These are phyloP conservation scores for Colletotrichum sp. DNA, from an alignment of 2,329 filamentous ascomycete genomes.

Conservation along the genomic window DNA sequence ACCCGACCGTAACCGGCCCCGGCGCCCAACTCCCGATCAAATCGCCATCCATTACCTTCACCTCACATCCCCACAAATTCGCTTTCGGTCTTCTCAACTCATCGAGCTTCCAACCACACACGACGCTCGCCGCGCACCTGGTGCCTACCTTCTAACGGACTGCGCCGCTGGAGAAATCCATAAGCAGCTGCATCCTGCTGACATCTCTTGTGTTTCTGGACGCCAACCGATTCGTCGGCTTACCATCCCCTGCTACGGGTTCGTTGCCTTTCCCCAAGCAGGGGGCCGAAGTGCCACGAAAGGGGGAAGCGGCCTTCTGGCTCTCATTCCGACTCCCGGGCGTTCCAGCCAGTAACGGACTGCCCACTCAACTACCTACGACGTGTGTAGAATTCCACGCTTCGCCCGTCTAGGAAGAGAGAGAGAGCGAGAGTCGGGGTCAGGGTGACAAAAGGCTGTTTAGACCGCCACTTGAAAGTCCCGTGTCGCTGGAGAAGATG, in stretches of 20 bases:
- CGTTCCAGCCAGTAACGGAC: not conserved
- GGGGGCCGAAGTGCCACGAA: not conserved
- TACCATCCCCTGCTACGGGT: not conserved
- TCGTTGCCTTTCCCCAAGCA: not conserved
- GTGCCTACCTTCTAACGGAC: not conserved
- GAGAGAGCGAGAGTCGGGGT: not conserved
- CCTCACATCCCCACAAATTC: slow-evolving; percentile 4
- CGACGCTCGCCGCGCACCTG: not conserved
- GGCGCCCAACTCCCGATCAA: not conserved
- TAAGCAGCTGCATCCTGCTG: not conserved
- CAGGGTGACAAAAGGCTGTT: not conserved
- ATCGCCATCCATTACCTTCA: not conserved
- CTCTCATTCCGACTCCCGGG: not conserved
- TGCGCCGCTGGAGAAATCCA: not conserved
- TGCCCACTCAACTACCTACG: not conserved
- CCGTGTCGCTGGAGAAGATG: slow-evolving; percentile 10
- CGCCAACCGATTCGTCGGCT: not conserved
- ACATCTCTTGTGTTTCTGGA: not conserved
- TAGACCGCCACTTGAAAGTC: not conserved
- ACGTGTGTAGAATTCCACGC: not conserved
- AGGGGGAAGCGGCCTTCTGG: not conserved
- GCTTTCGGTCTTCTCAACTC: slow-evolving; percentile 13
- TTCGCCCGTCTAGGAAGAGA: not conserved
- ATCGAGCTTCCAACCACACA: not conserved
- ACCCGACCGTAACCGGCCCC: not conserved